phyloP scores from a whole-genome alignment of 2,329 filamentous ascomycete species.

The Colletotrichum navitas region DNA sequence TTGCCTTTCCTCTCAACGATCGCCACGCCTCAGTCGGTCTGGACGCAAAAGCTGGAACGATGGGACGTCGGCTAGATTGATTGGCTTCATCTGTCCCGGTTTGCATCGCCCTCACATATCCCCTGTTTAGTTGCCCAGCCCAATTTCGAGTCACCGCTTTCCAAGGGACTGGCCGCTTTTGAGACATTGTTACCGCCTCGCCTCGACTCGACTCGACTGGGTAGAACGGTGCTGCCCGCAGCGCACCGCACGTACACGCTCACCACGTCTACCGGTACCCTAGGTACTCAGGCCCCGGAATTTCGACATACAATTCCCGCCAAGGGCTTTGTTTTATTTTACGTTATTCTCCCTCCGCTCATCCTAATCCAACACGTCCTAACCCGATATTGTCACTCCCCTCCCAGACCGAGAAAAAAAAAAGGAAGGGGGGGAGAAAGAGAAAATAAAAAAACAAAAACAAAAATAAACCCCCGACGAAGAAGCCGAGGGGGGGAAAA shows the following conservation, averaged over 20 bases:
- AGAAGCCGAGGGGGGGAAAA: conserved; percentile 11
- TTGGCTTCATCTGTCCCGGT: conserved; percentile 31
- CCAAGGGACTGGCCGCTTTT: conserved; percentile 28
- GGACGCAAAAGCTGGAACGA: conserved; percentile 31
- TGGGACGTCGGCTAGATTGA: conserved; percentile 18
- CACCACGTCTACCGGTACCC: conserved; percentile 2
- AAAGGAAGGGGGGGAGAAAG: not conserved
- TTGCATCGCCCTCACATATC: conserved; percentile 25
- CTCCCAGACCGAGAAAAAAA: conserved; percentile 1
- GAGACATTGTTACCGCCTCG: conserved; percentile 43
- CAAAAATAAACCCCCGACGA: not conserved
- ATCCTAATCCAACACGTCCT: conserved; percentile 26
- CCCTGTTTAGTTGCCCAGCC: conserved; percentile 15
- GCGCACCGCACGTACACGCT: conserved; percentile 9
- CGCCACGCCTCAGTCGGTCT: conserved; percentile 23
- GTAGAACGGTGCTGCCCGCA: conserved; percentile 6
- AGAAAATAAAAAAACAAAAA: conserved; percentile 1
- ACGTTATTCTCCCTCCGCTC: conserved; percentile 21
- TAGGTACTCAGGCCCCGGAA: conserved; percentile 12
- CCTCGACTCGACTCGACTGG: conserved; percentile 30
- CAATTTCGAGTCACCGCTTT: conserved; percentile 40
- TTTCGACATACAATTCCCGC: conserved; percentile 34
- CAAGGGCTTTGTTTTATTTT: conserved; percentile 21
- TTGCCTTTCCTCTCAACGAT: conserved; percentile 17
- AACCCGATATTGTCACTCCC: conserved; percentile 14